Conservation (phyloP, 2,329 filamentous ascomycete species). For the Ophiostoma australiae region DNA sequence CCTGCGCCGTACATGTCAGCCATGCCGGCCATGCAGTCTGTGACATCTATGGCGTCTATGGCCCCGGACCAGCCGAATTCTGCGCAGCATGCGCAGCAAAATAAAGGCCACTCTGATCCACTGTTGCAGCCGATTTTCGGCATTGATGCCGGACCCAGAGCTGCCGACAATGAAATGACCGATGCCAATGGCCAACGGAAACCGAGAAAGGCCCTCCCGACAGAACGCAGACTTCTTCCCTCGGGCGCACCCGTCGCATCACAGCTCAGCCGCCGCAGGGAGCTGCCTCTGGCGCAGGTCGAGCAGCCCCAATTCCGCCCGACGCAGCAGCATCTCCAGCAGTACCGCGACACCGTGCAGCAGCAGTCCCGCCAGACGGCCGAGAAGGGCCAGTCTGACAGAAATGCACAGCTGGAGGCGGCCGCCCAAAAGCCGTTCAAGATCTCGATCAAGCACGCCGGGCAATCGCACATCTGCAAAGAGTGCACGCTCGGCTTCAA, state of each 20-base stretch:
- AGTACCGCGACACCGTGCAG: slow-evolving; percentile 9
- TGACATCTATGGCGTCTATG: not conserved
- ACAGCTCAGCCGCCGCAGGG: slow-evolving; percentile 1
- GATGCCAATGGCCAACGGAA: slow-evolving; percentile 21
- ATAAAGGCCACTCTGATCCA: not conserved
- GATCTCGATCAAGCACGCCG: slow-evolving; percentile 28
- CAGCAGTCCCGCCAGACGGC: not conserved
- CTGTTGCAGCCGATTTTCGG: not conserved
- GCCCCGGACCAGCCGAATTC: not conserved
- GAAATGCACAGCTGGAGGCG: slow-evolving; percentile 14
- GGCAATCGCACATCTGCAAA: slow-evolving; percentile 32
- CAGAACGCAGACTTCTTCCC: slow-evolving; percentile 26
- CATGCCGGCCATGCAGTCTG: not conserved
- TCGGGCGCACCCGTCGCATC: slow-evolving; percentile 8
- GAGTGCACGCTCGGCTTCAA: slow-evolving; percentile 43
- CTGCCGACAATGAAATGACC: not conserved
- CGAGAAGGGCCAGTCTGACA: not conserved
- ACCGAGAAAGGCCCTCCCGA: slow-evolving; percentile 26
- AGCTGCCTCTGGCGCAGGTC: not conserved
- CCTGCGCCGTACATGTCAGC: not conserved
- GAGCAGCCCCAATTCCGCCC: not conserved
- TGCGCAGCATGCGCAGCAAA: not conserved
- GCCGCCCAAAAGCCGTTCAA: slow-evolving; percentile 28
- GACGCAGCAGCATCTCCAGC: not conserved
- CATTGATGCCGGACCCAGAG: not conserved